A percentile compares a stretch with the other conserved stretches of the same genome.
These are phyloP conservation scores for Pichia cephalocereana DNA, from an alignment of 805 yeast genomes.

Conservation along the genomic window DNA sequence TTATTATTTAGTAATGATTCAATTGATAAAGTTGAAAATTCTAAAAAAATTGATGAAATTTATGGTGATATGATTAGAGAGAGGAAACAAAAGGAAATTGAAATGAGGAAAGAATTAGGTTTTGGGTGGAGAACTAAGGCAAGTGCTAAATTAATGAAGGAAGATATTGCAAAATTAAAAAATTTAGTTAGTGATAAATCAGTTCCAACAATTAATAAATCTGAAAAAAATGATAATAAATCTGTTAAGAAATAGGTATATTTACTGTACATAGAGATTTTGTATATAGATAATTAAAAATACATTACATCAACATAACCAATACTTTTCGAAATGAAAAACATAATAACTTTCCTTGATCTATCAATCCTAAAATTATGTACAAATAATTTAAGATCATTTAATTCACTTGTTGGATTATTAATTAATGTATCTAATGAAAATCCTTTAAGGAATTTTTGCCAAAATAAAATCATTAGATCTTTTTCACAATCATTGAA, in stretches of 20 bases:
- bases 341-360: slow-evolving; percentile 12
- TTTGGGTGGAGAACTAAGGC: slow-evolving; percentile 52
- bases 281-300: slow-evolving; percentile 1
- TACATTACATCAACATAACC: slow-evolving; percentile 19
- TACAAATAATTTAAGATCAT: slow-evolving; percentile 18
- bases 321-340: slow-evolving; percentile 12
- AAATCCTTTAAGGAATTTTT: slow-evolving; percentile 12
- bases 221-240: not conserved
- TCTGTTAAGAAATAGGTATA: not conserved
- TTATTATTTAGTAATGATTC: slow-evolving; percentile 73
- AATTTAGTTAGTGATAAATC: slow-evolving; percentile 7
- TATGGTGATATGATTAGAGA: slow-evolving; percentile 33
- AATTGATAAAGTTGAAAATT: slow-evolving; percentile 61
- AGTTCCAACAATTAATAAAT: slow-evolving; percentile 3
- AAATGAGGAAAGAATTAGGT: slow-evolving; percentile 43
- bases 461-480: slow-evolving; percentile 20
- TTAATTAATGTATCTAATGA: slow-evolving; percentile 6
- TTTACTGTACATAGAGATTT: no score
- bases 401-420: not conserved
- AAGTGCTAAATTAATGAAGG: slow-evolving; percentile 33
- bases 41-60: slow-evolving; percentile 22
- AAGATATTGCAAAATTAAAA: slow-evolving; percentile 30
- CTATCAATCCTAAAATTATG: slow-evolving; percentile 17
- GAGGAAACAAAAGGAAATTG: slow-evolving; percentile 48
- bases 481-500: slow-evolving; percentile 13